Base-by-base conservation (phyloP, 768 basidiomycete species). In the Leucocoprinus sp. region DNA sequence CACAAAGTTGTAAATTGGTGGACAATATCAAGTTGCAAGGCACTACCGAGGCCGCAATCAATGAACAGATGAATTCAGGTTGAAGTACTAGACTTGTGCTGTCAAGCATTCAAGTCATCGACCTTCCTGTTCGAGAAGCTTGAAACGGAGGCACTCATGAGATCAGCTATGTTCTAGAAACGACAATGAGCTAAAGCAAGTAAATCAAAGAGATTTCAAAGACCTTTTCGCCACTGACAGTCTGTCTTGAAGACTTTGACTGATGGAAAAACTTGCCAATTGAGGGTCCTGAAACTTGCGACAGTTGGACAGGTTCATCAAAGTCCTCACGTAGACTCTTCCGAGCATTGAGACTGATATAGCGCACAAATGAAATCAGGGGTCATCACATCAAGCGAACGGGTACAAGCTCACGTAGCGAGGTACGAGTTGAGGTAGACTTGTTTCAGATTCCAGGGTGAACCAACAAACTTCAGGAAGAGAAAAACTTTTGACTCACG, bases 401-500 rank as follows among this genome's bases (percentile, higher is more conserved):
- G 23, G 36, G 17, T 23, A 9, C 12, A 17, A 14, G 43, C 61
- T 55, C 29, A 67, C 64, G 60, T 60, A 22, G 77, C 75, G 6
- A 80, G 65, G 52, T 77, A 76, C 6, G 76, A 73, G 50, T 78
- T 78, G 11, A 73, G 62, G 51, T 78, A 79, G 19, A 80, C 75
- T 79, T 39, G 28, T 48, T 31, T 12, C 31, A 27, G 22, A 26
- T 21, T 24, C n/a, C n/a, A n/a, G n/a, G n/a, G 8, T 33, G 21
- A n/a, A 35, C 26, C 17, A 43, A 9, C 19, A 4, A 18, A n/a
- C 33, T 28, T 26, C 9, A 41, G 29, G 18, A 35, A 31, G 26
- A 5, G 26, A 33, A 9, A 5, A 7, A 33, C 8, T 14, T 7
- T 9, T 2, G 14, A 50, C 75, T 51, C 38, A 76, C 76, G 52